Evolutionary conservation across 2,329 filamentous ascomycete genomes (phyloP).

Genomic region (Hymenoscyphus fraxineus): DNA sequence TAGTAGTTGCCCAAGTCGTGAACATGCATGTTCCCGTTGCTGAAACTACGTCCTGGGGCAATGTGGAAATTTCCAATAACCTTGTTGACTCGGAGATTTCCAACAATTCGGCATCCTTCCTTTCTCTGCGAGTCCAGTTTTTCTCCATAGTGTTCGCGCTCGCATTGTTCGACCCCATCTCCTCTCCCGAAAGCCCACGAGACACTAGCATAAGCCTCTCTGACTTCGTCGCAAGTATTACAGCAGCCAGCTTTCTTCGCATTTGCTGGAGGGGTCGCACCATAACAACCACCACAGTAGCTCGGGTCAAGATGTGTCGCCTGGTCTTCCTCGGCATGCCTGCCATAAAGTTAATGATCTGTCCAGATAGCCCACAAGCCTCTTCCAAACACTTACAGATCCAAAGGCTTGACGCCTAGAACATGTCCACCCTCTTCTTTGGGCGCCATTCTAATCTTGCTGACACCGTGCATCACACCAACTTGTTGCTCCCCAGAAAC

Average conservation of each 20-base stretch:
- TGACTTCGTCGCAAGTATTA: constrained; percentile 94
- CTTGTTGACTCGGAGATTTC: constrained; percentile 91
- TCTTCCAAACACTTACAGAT: constrained; percentile 50
- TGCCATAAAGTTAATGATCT: constrained; percentile 33
- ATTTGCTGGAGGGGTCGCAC: constrained; percentile 67
- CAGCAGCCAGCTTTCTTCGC: constrained; percentile 85
- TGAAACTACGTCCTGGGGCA: constrained; percentile 92
- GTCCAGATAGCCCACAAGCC: not conserved
- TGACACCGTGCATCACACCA: constrained; percentile 87
- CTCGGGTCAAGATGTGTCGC: constrained; percentile 79
- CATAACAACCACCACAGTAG: constrained; percentile 94
- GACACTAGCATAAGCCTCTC: constrained; percentile 84
- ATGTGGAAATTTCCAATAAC: constrained; percentile 98
- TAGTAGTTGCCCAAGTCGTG: constrained; percentile 97
- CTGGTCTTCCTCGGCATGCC: constrained; percentile 63
- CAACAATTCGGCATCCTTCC: constrained; percentile 93
- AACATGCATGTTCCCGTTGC: constrained; percentile 93
- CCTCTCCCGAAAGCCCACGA: constrained; percentile 94
- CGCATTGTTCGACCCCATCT: constrained; percentile 90
- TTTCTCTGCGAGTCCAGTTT: constrained; percentile 80
- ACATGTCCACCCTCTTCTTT: constrained; percentile 69
- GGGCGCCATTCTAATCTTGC: constrained; percentile 78
- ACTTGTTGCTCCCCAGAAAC: constrained; percentile 96
- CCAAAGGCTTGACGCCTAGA: constrained; percentile 66
- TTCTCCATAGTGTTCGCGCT: constrained; percentile 89